Percentiles rank a stretch among this genome's conserved stretches.
Evolutionary conservation across 306 rosid species (phyloP).

Genomic region (Vachellia collinsii): DNA sequence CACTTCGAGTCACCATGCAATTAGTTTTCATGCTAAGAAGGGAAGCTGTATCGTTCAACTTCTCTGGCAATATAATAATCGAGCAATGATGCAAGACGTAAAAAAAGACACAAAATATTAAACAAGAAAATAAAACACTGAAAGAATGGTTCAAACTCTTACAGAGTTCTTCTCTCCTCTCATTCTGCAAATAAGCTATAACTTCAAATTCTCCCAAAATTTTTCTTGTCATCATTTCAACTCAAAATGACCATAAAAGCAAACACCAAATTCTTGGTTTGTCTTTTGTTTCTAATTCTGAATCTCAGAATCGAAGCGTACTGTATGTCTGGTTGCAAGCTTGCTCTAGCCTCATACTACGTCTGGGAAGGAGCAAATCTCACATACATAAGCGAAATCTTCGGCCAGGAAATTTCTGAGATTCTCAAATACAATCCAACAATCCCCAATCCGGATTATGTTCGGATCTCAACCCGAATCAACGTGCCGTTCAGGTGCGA

Average conservation of each 20-base stretch:
- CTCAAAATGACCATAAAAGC: slow-evolving; percentile 43
- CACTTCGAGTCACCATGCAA: slow-evolving; percentile 46
- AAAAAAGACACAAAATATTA: neutral
- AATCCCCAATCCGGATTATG: slow-evolving; percentile 10
- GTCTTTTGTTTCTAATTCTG: slow-evolving; percentile 16
- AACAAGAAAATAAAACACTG: slow-evolving; percentile 12
- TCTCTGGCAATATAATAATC: slow-evolving; percentile 27
- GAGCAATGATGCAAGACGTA: slow-evolving; percentile 17
- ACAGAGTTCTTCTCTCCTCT: neutral
- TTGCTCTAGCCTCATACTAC: slow-evolving; percentile 68
- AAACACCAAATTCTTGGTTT: slow-evolving; percentile 25
- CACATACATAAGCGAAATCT: slow-evolving; percentile 54
- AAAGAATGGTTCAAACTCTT: slow-evolving; percentile 39
- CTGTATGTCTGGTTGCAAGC: slow-evolving; percentile 55
- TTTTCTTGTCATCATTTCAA: neutral
- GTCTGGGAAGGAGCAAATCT: slow-evolving; percentile 48
- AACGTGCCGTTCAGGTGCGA: slow-evolving; percentile 69
- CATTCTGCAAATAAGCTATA: slow-evolving; percentile 30
- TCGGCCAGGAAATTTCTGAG: slow-evolving; percentile 38
- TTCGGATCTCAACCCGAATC: slow-evolving; percentile 29
- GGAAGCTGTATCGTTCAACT: slow-evolving; percentile 23
- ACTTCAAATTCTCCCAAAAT: neutral
- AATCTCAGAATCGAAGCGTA: slow-evolving; percentile 44
- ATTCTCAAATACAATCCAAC: slow-evolving; percentile 56
- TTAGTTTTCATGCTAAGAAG: slow-evolving; percentile 34